These are phyloP conservation scores for Elaeis oleifera DNA, from an alignment of 202 grass and related monocot species.

Conservation along the genomic window DNA sequence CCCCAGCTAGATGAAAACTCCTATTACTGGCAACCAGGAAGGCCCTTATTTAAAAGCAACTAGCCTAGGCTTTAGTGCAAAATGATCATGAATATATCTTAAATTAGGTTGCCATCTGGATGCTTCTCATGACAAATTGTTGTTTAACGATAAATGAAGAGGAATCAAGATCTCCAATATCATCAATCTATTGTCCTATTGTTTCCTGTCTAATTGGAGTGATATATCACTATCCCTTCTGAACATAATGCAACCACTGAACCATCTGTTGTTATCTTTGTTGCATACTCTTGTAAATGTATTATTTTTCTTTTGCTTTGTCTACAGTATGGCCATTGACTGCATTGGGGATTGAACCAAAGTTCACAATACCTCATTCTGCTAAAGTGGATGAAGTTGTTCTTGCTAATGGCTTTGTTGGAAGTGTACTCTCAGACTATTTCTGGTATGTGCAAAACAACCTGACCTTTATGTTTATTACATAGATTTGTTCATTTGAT, in stretches of 20 bases:
- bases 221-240: background rate
- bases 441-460: conserved; percentile 55
- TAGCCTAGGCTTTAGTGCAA: too few relatives aligned
- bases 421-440: conserved; percentile 89
- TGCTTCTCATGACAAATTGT: too few relatives aligned
- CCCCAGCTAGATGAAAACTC: too few relatives aligned
- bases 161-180: too few relatives aligned
- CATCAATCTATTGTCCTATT: background rate
- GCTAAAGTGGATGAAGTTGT: conserved; percentile 94
- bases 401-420: conserved; percentile 86
- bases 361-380: conserved; percentile 93
- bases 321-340: conserved; percentile 95
- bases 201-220: background rate
- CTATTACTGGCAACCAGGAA: too few relatives aligned
- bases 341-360: conserved; percentile 77
- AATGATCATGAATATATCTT: too few relatives aligned
- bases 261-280: background rate
- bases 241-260: too few relatives aligned
- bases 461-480: too few relatives aligned
- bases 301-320: conserved; percentile 1
- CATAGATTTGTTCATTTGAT: too few relatives aligned
- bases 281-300: background rate
- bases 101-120: too few relatives aligned
- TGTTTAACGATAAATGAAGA: too few relatives aligned
- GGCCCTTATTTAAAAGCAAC: too few relatives aligned